These are phyloP conservation scores for Globisporangium lucens DNA, from an alignment of 352 stramenopile species.

Conservation along the genomic window DNA sequence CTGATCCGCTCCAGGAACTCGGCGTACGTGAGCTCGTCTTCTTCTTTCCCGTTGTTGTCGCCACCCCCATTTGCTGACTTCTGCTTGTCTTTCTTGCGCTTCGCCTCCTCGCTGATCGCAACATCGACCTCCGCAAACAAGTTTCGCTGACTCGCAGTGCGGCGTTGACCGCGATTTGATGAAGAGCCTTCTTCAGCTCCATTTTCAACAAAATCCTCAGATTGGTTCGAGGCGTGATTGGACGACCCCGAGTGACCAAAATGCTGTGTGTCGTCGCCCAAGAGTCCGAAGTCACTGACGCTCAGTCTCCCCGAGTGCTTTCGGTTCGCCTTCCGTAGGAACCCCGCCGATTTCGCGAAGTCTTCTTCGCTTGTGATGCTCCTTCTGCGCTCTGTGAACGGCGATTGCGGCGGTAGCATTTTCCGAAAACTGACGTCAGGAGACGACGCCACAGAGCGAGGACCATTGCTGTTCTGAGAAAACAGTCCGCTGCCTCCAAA, in stretches of 20 bases:
- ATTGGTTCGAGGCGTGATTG: slow-evolving; percentile 7
- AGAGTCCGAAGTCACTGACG: slow-evolving; percentile 73
- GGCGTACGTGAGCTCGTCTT: slow-evolving; percentile 64
- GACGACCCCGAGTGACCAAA: neutral
- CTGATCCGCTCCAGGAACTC: slow-evolving; percentile 78
- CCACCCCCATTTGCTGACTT: slow-evolving; percentile 18
- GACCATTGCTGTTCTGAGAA: neutral
- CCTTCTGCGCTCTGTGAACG: slow-evolving; percentile 43
- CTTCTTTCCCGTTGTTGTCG: slow-evolving; percentile 19
- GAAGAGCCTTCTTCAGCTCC: slow-evolving; percentile 11
- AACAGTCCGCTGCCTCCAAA: slow-evolving; percentile 6
- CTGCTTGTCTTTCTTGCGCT: slow-evolving; percentile 30
- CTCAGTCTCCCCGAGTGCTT: slow-evolving; percentile 57
- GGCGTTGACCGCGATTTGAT: slow-evolving; percentile 7
- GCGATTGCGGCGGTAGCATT: slow-evolving; percentile 1
- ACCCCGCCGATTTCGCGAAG: slow-evolving; percentile 63
- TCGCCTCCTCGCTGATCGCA: slow-evolving; percentile 17
- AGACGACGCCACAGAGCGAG: neutral
- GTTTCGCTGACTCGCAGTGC: slow-evolving; percentile 40
- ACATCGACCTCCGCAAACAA: slow-evolving; percentile 60
- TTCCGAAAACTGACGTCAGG: neutral
- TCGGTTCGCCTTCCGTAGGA: slow-evolving; percentile 57
- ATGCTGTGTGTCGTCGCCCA: slow-evolving; percentile 31
- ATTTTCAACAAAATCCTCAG: slow-evolving; percentile 13
- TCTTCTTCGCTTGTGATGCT: slow-evolving; percentile 59